These are phyloP conservation scores for Metschnikowia gruessii DNA, from an alignment of 805 yeast genomes.

Conservation along the genomic window DNA sequence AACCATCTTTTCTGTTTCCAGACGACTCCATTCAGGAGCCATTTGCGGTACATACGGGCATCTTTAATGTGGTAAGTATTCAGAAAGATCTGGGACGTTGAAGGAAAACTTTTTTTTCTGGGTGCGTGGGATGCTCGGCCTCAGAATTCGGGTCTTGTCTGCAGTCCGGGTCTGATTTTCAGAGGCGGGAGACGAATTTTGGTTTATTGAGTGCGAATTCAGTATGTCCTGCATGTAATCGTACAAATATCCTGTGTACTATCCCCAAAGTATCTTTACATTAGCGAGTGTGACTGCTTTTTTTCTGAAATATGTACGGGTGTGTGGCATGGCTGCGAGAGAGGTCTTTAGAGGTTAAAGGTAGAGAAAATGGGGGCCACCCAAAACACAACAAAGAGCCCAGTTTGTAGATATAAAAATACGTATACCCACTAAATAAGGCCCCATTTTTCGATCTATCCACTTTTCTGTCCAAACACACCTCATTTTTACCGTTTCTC, in stretches of 20 bases:
- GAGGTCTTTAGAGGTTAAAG: too few relatives aligned
- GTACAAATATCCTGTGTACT: not conserved
- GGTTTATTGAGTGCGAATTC: too few relatives aligned
- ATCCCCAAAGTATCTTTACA: not conserved
- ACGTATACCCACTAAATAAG: too few relatives aligned
- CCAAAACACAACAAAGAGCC: too few relatives aligned
- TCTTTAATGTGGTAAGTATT: constrained; percentile 23
- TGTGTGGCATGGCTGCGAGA: not conserved
- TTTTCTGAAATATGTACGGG: constrained; percentile 6
- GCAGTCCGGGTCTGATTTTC: constrained; percentile 2
- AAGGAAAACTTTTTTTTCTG: constrained; percentile 19
- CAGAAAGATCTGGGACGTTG: constrained; percentile 6
- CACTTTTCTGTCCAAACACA: too few relatives aligned
- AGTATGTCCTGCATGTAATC: not conserved
- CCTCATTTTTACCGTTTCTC: not conserved
- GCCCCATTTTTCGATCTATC: too few relatives aligned
- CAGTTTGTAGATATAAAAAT: too few relatives aligned
- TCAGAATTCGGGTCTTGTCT: not conserved
- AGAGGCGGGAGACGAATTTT: too few relatives aligned
- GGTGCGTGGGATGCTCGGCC: constrained; percentile 6
- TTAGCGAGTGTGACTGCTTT: constrained; percentile 19
- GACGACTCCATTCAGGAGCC: too few relatives aligned
- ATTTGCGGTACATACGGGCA: constrained; percentile 40
- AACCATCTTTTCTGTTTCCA: too few relatives aligned
- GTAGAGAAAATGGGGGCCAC: not conserved